Percentiles rank a stretch among this genome's conserved stretches.
phyloP scores from a whole-genome alignment of 2,329 filamentous ascomycete genomes.

The Alternaria burnsii region DNA sequence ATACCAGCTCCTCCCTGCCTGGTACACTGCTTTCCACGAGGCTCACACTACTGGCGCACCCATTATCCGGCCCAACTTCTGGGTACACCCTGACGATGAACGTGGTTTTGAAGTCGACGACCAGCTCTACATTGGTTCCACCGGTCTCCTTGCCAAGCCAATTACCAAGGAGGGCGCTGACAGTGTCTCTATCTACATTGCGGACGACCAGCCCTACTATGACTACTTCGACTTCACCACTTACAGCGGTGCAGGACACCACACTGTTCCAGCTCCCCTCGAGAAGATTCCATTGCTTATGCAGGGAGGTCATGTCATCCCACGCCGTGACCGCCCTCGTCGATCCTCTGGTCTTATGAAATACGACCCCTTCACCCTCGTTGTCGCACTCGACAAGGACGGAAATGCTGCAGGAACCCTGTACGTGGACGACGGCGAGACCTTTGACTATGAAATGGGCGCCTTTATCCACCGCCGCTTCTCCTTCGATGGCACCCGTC shows the following conservation, averaged over 20 bases:
- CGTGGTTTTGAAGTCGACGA: slow-evolving; percentile 88
- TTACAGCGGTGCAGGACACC: slow-evolving; percentile 75
- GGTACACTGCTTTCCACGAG: slow-evolving; percentile 97
- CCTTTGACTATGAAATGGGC: slow-evolving; percentile 84
- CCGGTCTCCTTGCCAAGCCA: slow-evolving; percentile 91
- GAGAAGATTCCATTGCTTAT: slow-evolving; percentile 90
- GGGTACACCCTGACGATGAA: slow-evolving; percentile 87
- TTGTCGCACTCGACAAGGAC: slow-evolving; percentile 74
- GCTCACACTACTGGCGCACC: slow-evolving; percentile 84
- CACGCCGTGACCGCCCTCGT: slow-evolving; percentile 86
- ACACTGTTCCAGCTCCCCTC: slow-evolving; percentile 78
- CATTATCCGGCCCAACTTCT: slow-evolving; percentile 91
- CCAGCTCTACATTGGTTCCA: slow-evolving; percentile 89
- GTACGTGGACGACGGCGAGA: slow-evolving; percentile 93
- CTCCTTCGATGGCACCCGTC: slow-evolving; percentile 64
- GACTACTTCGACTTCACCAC: slow-evolving; percentile 91
- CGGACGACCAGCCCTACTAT: slow-evolving; percentile 89
- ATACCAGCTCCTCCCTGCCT: slow-evolving; percentile 88
- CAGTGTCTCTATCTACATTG: slow-evolving; percentile 82
- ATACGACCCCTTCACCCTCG: slow-evolving; percentile 92
- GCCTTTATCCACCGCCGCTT: slow-evolving; percentile 90
- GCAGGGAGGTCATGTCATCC: slow-evolving; percentile 91
- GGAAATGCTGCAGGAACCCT: slow-evolving; percentile 81
- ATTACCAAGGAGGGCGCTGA: slow-evolving; percentile 79
- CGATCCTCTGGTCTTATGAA: slow-evolving; percentile 89